Evolutionary conservation across 192 early-diverging fungal genomes (phyloP).

Genomic region (Phlyctochytrium bullatum): DNA sequence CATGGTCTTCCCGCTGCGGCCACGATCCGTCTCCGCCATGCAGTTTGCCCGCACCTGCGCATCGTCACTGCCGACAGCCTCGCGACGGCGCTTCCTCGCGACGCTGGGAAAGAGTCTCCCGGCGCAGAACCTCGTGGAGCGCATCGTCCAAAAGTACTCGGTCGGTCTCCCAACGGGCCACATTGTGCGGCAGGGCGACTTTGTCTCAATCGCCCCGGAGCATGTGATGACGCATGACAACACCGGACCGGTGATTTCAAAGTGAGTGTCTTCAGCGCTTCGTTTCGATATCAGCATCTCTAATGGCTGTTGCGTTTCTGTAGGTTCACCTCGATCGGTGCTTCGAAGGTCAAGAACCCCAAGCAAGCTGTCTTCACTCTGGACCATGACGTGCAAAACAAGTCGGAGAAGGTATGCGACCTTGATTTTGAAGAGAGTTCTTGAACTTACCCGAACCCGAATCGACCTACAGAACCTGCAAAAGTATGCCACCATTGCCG

Average conservation of each 20-base stretch:
- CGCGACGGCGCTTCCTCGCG: neutral
- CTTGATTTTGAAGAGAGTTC: neutral
- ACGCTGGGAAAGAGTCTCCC: neutral
- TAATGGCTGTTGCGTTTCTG: no score
- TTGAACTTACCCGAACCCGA: neutral
- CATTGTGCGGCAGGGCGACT: conserved; percentile 84
- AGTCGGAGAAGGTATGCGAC: conserved; percentile 64
- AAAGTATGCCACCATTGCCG: conserved; percentile 84
- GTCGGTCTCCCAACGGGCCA: conserved; percentile 64
- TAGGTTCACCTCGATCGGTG: conserved; percentile 89
- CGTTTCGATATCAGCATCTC: no score
- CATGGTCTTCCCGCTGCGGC: no score
- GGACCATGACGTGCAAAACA: conserved; percentile 99
- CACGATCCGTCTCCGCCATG: no score
- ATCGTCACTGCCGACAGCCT: no score
- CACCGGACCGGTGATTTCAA: conserved; percentile 88
- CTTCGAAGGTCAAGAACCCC: conserved; percentile 73
- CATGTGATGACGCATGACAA: conserved; percentile 94
- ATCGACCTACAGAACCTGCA: conserved; percentile 59
- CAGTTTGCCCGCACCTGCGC: no score
- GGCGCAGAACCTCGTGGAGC: conserved; percentile 87
- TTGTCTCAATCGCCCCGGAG: conserved; percentile 88
- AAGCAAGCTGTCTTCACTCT: conserved; percentile 90
- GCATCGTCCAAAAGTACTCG: conserved; percentile 91
- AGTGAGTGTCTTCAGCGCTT: conserved; percentile 68